A percentile compares a stretch with the other conserved stretches of the same genome.
Conservation (phyloP, 148 eudicot species). For the Dianthus caryophyllus region DNA sequence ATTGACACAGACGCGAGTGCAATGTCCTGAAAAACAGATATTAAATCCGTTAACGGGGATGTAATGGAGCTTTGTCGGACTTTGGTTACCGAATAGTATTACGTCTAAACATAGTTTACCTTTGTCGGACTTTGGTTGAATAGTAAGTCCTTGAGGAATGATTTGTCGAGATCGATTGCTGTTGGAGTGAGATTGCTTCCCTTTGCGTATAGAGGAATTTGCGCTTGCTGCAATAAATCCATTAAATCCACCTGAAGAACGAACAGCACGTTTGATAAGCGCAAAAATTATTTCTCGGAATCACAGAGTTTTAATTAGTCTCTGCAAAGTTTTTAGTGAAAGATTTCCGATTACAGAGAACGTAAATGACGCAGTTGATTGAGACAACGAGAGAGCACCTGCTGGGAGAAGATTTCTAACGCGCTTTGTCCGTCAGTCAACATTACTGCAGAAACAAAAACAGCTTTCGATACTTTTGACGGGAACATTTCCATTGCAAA, state of each 20-base stretch:
- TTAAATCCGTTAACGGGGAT: not conserved
- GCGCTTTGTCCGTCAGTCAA: slow-evolving; percentile 65
- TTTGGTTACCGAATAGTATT: no score
- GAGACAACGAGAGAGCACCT: slow-evolving; percentile 39
- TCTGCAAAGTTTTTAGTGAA: no score
- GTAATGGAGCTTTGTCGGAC: not conserved
- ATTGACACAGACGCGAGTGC: slow-evolving; percentile 88
- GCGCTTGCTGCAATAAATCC: slow-evolving; percentile 71
- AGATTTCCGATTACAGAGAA: no score
- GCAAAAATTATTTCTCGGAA: no score
- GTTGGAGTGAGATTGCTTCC: slow-evolving; percentile 76
- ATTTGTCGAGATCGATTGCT: slow-evolving; percentile 73
- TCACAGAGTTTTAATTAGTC: no score
- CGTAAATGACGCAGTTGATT: no score
- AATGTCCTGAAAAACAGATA: slow-evolving; percentile 51
- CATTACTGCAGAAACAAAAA: slow-evolving; percentile 86
- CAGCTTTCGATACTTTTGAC: slow-evolving; percentile 59
- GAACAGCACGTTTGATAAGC: not conserved
- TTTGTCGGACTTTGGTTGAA: slow-evolving; percentile 92
- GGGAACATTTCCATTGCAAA: no score
- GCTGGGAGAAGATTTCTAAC: slow-evolving; percentile 70
- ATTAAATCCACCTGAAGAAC: slow-evolving; percentile 53
- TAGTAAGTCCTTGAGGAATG: slow-evolving; percentile 64
- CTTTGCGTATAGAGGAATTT: slow-evolving; percentile 65
- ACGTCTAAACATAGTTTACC: slow-evolving; percentile 32